Conservation (phyloP, 2,329 filamentous ascomycete species). For the Penicillium fuscoglaucum region DNA sequence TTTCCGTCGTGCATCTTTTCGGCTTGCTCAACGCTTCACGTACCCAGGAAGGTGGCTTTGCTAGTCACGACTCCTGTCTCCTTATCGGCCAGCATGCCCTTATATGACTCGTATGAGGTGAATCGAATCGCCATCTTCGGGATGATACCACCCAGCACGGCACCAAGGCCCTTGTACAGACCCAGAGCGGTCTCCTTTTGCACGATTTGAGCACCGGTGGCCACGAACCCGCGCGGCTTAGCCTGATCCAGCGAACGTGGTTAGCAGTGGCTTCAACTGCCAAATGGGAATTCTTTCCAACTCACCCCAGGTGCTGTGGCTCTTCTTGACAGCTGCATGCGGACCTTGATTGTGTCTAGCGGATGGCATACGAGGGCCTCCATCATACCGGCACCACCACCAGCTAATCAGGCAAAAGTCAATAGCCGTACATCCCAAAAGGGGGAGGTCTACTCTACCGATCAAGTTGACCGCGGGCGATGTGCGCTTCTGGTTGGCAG, state of each 20-base stretch:
- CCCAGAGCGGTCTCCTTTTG: slow-evolving; percentile 86
- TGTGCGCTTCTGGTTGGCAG: slow-evolving; percentile 66
- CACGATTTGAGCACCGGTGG: slow-evolving; percentile 83
- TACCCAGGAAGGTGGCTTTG: slow-evolving; percentile 69
- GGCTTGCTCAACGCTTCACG: slow-evolving; percentile 25
- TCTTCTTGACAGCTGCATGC: slow-evolving; percentile 94
- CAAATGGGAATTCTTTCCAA: slow-evolving; percentile 17
- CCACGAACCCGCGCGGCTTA: slow-evolving; percentile 82
- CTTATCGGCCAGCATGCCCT: slow-evolving; percentile 72
- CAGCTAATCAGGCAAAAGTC: slow-evolving; percentile 59
- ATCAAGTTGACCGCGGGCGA: slow-evolving; percentile 89
- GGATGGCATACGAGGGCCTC: slow-evolving; percentile 96
- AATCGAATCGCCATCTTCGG: slow-evolving; percentile 99
- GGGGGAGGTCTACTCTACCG: slow-evolving; percentile 56
- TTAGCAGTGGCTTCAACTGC: slow-evolving; percentile 12
- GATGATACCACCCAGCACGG: slow-evolving; percentile 91
- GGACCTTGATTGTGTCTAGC: slow-evolving; percentile 97
- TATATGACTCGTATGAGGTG: slow-evolving; percentile 95
- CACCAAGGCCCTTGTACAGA: slow-evolving; percentile 97
- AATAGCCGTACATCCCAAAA: slow-evolving; percentile 15
- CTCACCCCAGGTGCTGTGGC: slow-evolving; percentile 75
- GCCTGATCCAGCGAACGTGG: slow-evolving; percentile 39
- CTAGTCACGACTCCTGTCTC: slow-evolving; percentile 68
- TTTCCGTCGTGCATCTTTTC: background rate
- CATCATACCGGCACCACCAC: slow-evolving; percentile 98